Conservation (phyloP, 257 asterid species). For the Buddleja alternifolia region DNA sequence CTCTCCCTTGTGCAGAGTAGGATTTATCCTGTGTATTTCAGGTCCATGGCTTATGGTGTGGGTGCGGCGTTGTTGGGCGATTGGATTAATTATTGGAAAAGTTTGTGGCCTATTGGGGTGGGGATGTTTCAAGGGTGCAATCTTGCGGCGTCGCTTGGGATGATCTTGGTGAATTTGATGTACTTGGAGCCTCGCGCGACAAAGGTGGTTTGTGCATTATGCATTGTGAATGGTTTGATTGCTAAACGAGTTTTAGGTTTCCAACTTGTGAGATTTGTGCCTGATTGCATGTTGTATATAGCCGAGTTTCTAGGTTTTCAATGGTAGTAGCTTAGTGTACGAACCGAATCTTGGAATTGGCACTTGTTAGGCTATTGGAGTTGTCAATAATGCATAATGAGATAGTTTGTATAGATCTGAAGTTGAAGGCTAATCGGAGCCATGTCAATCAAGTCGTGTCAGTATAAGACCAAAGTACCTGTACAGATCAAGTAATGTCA, state of each 20-base stretch:
- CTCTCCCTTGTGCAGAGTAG: no score
- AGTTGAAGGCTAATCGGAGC: no score
- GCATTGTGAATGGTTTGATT: not conserved
- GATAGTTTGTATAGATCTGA: not conserved
- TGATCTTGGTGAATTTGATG: constrained; percentile 53
- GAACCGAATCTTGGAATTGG: no score
- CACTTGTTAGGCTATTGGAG: not conserved
- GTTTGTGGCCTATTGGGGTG: not conserved
- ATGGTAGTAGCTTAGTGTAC: not conserved
- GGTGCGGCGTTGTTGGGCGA: constrained; percentile 63
- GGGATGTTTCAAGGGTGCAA: constrained; percentile 45
- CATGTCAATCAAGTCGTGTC: no score
- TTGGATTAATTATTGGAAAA: constrained; percentile 36
- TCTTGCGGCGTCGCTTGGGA: constrained; percentile 47
- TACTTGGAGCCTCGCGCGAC: constrained; percentile 76
- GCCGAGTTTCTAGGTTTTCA: not conserved
- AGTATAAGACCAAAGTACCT: no score
- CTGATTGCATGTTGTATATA: no score
- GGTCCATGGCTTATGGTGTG: constrained; percentile 62
- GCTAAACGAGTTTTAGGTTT: not conserved
- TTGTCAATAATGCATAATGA: not conserved
- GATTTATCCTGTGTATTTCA: constrained; percentile 76
- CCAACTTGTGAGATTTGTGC: no score
- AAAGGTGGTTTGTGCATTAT: constrained; percentile 53
- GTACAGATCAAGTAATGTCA: no score